phyloP scores from a whole-genome alignment of 495 filamentous ascomycete species.

The Trichoderma reesei region DNA sequence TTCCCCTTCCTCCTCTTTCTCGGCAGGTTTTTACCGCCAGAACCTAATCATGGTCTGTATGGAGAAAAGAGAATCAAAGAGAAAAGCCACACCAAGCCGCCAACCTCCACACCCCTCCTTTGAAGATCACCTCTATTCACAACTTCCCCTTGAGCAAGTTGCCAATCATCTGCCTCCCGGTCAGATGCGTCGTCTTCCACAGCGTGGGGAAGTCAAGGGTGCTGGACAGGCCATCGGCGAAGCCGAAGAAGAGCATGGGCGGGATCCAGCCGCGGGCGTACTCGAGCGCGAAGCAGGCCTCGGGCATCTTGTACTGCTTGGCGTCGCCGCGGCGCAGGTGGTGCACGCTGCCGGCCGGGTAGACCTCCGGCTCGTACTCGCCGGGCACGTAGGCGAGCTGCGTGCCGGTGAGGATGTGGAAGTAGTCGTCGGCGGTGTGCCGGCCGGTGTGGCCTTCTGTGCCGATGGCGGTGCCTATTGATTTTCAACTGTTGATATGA shows the following conservation, averaged over 20 bases:
- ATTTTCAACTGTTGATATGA: too few relatives aligned
- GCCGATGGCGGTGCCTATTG: conserved; percentile 64
- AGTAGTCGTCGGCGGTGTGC: conserved; percentile 87
- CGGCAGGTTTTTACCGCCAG: too few relatives aligned
- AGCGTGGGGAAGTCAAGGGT: conserved; percentile 71
- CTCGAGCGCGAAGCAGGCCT: conserved; percentile 75
- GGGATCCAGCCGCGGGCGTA: conserved; percentile 87
- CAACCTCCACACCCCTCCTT: too few relatives aligned
- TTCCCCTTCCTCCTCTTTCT: too few relatives aligned
- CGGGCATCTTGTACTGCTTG: conserved; percentile 81
- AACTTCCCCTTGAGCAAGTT: conserved; percentile 67
- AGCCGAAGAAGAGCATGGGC: conserved; percentile 81
- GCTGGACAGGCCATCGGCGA: conserved; percentile 64
- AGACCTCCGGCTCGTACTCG: conserved; percentile 59
- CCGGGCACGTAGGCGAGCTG: conserved; percentile 66
- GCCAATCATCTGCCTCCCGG: conserved; percentile 58
- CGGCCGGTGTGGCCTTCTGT: conserved; percentile 81
- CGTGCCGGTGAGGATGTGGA: conserved; percentile 72
- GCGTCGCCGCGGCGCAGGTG: conserved; percentile 64
- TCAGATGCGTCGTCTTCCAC: conserved; percentile 64
- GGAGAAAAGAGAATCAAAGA: too few relatives aligned
- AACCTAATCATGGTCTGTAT: too few relatives aligned
- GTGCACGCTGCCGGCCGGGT: conserved; percentile 66
- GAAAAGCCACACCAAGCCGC: too few relatives aligned
- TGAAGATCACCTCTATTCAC: too few relatives aligned